A percentile compares a stretch with the other conserved stretches of the same genome.
phyloP scores from a whole-genome alignment of 352 stramenopile genomes.

The Pythium pyrilobum region DNA sequence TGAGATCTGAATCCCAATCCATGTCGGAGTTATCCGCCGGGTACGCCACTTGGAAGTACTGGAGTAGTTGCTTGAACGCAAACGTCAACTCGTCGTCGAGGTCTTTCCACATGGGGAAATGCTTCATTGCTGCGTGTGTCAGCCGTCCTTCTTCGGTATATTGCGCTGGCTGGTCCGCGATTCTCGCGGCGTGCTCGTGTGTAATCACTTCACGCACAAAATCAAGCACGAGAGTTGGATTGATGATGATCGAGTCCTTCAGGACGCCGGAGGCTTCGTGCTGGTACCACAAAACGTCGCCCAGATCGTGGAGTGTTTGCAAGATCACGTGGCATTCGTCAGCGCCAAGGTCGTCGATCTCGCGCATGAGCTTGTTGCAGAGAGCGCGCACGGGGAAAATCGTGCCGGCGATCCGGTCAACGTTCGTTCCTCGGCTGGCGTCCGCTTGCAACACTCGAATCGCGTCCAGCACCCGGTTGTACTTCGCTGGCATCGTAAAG shows the following conservation, averaged over 20 bases:
- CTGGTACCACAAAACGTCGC: conserved; percentile 20
- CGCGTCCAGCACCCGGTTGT: not conserved
- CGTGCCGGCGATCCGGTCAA: not conserved
- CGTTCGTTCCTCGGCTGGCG: not conserved
- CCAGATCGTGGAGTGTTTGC: conserved; percentile 13
- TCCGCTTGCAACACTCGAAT: not conserved
- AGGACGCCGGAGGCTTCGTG: not conserved
- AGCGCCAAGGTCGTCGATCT: conserved; percentile 2
- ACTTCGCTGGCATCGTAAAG: conserved; percentile 17
- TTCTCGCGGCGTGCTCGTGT: conserved; percentile 1
- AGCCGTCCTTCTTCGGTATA: conserved; percentile 6
- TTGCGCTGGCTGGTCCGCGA: not conserved
- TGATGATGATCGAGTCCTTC: conserved; percentile 7
- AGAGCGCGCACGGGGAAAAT: conserved; percentile 2
- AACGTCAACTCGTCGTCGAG: conserved; percentile 9
- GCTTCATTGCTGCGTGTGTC: conserved; percentile 3
- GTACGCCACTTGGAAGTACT: conserved; percentile 18
- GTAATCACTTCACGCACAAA: conserved; percentile 20
- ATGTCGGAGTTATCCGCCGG: conserved; percentile 6
- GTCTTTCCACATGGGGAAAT: conserved; percentile 5
- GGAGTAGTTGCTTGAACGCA: conserved; percentile 16
- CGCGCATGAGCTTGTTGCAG: conserved; percentile 1
- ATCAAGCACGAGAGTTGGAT: conserved; percentile 27
- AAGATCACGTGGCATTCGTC: conserved; percentile 15
- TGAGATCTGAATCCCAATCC: conserved; percentile 16